Conservation (phyloP, 2,329 filamentous ascomycete species). For the Pyrenophora seminiperda region DNA sequence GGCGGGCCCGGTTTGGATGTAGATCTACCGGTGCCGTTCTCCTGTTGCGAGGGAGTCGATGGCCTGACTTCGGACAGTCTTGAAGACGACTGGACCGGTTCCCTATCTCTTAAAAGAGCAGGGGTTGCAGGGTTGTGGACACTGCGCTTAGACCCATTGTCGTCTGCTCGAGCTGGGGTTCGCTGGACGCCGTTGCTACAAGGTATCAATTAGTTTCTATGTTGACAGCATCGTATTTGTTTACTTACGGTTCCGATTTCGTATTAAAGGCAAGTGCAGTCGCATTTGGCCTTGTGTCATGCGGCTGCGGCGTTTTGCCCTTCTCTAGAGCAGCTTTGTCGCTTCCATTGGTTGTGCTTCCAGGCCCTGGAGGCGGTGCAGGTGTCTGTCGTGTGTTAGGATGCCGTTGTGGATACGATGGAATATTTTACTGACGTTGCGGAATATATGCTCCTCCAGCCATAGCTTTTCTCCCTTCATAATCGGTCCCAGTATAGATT, state of each 20-base stretch:
- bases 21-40: constrained; percentile 12
- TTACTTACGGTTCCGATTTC: constrained; percentile 38
- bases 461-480: constrained; percentile 70
- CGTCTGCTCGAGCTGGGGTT: constrained; percentile 18
- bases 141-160: constrained; percentile 18
- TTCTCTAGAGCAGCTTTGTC: constrained; percentile 35
- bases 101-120: constrained; percentile 28
- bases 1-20: constrained; percentile 21
- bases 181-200: constrained; percentile 44
- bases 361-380: constrained; percentile 27
- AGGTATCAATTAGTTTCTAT: constrained; percentile 20
- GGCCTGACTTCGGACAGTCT: constrained; percentile 18
- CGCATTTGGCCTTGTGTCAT: constrained; percentile 54
- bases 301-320: constrained; percentile 52
- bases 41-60: constrained; percentile 23
- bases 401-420: background rate
- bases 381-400: constrained; percentile 28
- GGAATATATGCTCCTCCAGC: constrained; percentile 77
- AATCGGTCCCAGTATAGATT: constrained; percentile 72
- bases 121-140: constrained; percentile 21
- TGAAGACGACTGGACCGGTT: constrained; percentile 14
- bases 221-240: constrained; percentile 1
- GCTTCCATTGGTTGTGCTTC: constrained; percentile 36
- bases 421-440: constrained; percentile 58
- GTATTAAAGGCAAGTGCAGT: constrained; percentile 70